Percentiles rank a stretch among this genome's conserved stretches.
These are phyloP conservation scores for Lasiosphaeriaceae sp. DNA, from an alignment of 495 filamentous ascomycete genomes.

Conservation along the genomic window DNA sequence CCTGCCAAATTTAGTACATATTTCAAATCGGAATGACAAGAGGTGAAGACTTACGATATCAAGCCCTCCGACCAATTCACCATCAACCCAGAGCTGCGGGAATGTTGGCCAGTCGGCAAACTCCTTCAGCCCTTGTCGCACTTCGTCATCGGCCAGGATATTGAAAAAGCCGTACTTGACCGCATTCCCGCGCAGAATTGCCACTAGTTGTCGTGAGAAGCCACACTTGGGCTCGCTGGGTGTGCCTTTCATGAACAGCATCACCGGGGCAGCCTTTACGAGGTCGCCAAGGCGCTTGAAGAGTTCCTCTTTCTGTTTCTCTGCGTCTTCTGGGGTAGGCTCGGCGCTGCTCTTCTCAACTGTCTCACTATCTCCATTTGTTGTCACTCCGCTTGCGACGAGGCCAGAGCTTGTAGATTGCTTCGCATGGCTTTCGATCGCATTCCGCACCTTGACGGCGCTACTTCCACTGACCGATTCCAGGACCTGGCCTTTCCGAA, in stretches of 20 bases:
- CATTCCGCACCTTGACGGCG: conserved; percentile 71
- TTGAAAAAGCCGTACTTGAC: conserved; percentile 99
- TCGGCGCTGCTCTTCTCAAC: conserved; percentile 13
- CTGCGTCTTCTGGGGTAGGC: conserved; percentile 37
- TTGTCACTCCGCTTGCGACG: conserved; percentile 11
- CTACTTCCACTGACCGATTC: conserved; percentile 86
- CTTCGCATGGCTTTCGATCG: conserved; percentile 75
- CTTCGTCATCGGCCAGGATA: conserved; percentile 95
- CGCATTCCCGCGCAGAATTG: conserved; percentile 75
- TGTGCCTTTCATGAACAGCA: conserved; percentile 96
- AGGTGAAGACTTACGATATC: conserved; percentile 79
- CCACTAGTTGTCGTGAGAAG: conserved; percentile 86
- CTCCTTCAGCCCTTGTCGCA: conserved; percentile 90
- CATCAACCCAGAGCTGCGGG: conserved; percentile 80
- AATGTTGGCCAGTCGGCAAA: conserved; percentile 97
- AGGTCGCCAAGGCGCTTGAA: conserved; percentile 70
- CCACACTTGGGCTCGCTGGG: conserved; percentile 90
- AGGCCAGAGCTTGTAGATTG: conserved; percentile 12
- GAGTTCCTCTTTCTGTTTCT: conserved; percentile 71
- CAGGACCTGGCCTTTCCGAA: conserved; percentile 64
- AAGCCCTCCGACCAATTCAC: conserved; percentile 84
- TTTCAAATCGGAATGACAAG: background rate
- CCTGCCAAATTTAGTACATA: conserved; percentile 23
- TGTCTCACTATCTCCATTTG: conserved; percentile 27
- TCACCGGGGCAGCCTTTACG: conserved; percentile 91